phyloP scores from a whole-genome alignment of 768 basidiomycete species.

The Gymnopilus junonius region DNA sequence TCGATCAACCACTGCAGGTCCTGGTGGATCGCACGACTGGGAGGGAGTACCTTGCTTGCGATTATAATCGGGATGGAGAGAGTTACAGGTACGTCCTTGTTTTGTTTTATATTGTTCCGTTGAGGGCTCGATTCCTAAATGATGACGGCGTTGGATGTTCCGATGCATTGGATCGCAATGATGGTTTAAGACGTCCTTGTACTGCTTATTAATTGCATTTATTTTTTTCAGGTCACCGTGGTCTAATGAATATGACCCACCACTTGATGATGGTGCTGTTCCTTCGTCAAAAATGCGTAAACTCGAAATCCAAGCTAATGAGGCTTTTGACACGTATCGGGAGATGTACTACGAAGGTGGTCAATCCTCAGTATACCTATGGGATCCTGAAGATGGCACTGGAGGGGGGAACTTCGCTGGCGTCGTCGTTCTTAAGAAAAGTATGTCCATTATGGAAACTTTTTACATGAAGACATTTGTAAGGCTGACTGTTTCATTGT shows the following conservation, averaged over 20 bases:
- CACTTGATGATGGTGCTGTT: conserved; percentile 84
- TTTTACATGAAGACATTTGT: not conserved
- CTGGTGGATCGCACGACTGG: conserved; percentile 80
- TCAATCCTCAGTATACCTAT: conserved; percentile 94
- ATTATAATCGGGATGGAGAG: conserved; percentile 92
- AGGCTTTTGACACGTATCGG: conserved; percentile 96
- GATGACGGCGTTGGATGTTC: not conserved
- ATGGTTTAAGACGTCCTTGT: no score
- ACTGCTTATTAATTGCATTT: not conserved
- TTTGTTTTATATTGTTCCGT: not conserved
- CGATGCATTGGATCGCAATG: not conserved
- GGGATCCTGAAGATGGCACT: conserved; percentile 86
- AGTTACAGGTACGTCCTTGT: conserved; percentile 73
- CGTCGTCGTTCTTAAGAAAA: conserved; percentile 94
- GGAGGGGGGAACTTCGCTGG: conserved; percentile 85
- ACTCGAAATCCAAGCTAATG: conserved; percentile 91
- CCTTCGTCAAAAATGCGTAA: conserved; percentile 87
- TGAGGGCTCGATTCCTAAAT: not conserved
- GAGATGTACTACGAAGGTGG: conserved; percentile 99
- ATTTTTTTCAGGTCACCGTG: conserved; percentile 82
- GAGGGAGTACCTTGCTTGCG: conserved; percentile 90
- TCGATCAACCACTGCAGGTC: conserved; percentile 92
- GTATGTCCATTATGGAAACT: conserved; percentile 43
- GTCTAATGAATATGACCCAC: conserved; percentile 96
- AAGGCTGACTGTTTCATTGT: not conserved